These are phyloP conservation scores for Pseudogymnoascus sp. DNA, from an alignment of 2,329 filamentous ascomycete genomes.

Conservation along the genomic window DNA sequence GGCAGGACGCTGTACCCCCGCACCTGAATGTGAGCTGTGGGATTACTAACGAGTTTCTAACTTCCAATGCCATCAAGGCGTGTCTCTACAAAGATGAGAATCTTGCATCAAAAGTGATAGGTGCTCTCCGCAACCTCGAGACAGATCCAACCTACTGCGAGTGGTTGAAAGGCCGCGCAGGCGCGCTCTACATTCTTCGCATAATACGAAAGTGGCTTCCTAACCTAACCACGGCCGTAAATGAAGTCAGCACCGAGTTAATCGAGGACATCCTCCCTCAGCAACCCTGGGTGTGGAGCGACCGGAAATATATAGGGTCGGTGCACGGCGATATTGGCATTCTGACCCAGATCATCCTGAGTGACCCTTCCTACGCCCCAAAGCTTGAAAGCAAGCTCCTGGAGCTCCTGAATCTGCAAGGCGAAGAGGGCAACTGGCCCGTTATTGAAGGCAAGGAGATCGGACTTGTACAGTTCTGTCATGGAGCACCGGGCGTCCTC, in stretches of 20 bases:
- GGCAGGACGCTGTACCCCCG: slow-evolving; percentile 1
- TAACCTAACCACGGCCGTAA: slow-evolving; percentile 40
- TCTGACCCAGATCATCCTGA: slow-evolving; percentile 60
- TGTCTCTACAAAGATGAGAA: slow-evolving; percentile 11
- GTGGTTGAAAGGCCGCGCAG: slow-evolving; percentile 51
- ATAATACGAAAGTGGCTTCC: slow-evolving; percentile 38
- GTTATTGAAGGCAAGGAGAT: slow-evolving; percentile 36
- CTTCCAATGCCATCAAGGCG: slow-evolving; percentile 14
- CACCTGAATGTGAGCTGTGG: slow-evolving; percentile 9
- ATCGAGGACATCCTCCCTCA: slow-evolving; percentile 50
- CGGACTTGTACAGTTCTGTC: slow-evolving; percentile 57
- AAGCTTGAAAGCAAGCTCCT: slow-evolving; percentile 47
- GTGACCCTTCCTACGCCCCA: slow-evolving; percentile 46
- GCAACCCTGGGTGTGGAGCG: slow-evolving; percentile 57
- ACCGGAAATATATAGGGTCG: slow-evolving; percentile 56
- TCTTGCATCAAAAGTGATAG: slow-evolving; percentile 7
- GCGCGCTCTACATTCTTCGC: slow-evolving; percentile 60
- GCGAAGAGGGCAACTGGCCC: slow-evolving; percentile 57
- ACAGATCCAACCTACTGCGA: slow-evolving; percentile 9
- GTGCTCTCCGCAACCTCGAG: background rate
- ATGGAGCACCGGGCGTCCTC: slow-evolving; percentile 58
- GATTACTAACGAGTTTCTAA: slow-evolving; percentile 14
- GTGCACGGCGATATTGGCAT: slow-evolving; percentile 64
- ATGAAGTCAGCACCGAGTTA: slow-evolving; percentile 49
- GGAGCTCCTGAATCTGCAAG: slow-evolving; percentile 52